A percentile compares a stretch with the other conserved stretches of the same genome.
These are phyloP conservation scores for Jackrogersella minutella DNA, from an alignment of 495 filamentous ascomycete genomes.

Conservation along the genomic window DNA sequence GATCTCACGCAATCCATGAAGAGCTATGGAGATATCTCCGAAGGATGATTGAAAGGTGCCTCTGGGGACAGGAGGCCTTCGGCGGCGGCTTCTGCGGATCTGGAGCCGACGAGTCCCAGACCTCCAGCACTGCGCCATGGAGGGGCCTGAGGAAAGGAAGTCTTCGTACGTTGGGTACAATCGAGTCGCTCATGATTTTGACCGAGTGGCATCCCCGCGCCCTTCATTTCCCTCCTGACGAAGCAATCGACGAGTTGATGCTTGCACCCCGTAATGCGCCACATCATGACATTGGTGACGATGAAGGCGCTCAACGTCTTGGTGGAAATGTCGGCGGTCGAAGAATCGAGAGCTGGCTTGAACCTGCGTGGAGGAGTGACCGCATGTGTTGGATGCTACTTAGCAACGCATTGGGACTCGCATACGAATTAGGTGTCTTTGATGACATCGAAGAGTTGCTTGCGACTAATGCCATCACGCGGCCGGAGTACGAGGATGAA, in stretches of 20 bases:
- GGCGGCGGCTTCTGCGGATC: constrained; percentile 86
- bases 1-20: constrained; percentile 91
- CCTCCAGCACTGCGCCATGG: constrained; percentile 67
- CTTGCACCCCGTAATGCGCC: constrained; percentile 56
- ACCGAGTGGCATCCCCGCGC: constrained; percentile 97
- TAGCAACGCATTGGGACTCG: constrained; percentile 85
- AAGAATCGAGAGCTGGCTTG: constrained; percentile 91
- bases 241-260: constrained; percentile 69
- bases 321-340: constrained; percentile 66
- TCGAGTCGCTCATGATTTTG: constrained; percentile 90
- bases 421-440: constrained; percentile 94
- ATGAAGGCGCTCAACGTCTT: constrained; percentile 53
- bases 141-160: constrained; percentile 72
- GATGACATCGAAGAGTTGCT: constrained; percentile 76
- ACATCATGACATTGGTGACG: constrained; percentile 58
- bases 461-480: constrained; percentile 59
- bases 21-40: constrained; percentile 95
- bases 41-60: constrained; percentile 90
- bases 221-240: constrained; percentile 92
- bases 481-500: constrained; percentile 71
- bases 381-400: constrained; percentile 99
- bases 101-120: constrained; percentile 70
- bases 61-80: constrained; percentile 96
- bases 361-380: constrained; percentile 95
- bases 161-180: constrained; percentile 87